Base-by-base conservation (phyloP, 164 flowering plant species). In the Aristolochia fimbriata region DNA sequence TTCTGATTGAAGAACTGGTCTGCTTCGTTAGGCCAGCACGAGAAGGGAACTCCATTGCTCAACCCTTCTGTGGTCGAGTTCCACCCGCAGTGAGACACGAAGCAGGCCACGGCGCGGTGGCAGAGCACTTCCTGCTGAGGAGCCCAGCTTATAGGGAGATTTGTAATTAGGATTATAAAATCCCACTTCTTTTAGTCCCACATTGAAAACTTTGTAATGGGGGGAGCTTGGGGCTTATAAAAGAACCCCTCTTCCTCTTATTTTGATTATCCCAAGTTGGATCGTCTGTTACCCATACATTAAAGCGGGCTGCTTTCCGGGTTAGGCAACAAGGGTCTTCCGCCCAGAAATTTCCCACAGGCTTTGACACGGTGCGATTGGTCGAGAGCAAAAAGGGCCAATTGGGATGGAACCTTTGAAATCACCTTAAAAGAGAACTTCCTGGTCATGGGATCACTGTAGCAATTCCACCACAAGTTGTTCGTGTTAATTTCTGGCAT, bases 21-120 rank as follows among this genome's bases (percentile, higher is more conserved):
- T 16, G 66, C 80, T 61, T 70, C 74, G 68, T 74, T 66, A 22
- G 89, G 86, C 83, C 86, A 80, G 47, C 87, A 82, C 27, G 79
- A 51, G 63, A 84, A 59, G 24, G 84, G 85, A 12, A 84, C 73
- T 9, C 78, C 90, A 25, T 53, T 65, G 75, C 70, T 72, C 17
- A 74, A 30, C 7, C 80, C 78, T 64, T 85, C 91, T 19, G 78
- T 21, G 13, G 77, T 71, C 19, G 91, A 83, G 52, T 77, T 78
- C 91, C 91, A 85, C 13, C 91, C 88, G 59, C 87, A 82, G 61
- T 86, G 89, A 45, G 75, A 74, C 24, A 83, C 0, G 56, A 83
- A 83, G 50, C 88, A 83, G 47, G 77, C 84, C 17, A 85, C 62
- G 1, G 84, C 69, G 54, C 80, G 77, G 48, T 85, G 86, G 37